phyloP scores from a whole-genome alignment of 768 basidiomycete species.

The Mycena pura region DNA sequence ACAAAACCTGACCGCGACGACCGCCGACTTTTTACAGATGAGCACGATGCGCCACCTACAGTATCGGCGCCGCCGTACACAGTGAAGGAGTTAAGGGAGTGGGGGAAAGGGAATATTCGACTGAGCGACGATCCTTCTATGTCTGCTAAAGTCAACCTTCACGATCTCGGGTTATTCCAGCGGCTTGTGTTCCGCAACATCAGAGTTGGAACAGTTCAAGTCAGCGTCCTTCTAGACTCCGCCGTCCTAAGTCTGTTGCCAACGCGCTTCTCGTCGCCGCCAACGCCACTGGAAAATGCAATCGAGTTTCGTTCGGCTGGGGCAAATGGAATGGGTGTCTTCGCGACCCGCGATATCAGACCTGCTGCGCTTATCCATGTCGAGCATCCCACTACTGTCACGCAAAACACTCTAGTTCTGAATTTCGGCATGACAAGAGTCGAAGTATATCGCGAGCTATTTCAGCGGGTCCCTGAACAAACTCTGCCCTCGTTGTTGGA shows the following conservation, averaged over 20 bases:
- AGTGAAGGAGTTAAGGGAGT: conserved; percentile 9
- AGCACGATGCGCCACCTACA: background rate
- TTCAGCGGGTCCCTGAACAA: conserved; percentile 14
- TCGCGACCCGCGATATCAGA: conserved; percentile 14
- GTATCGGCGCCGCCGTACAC: background rate
- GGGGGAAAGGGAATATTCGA: conserved; percentile 14
- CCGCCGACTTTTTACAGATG: conserved; percentile 10
- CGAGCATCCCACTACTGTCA: conserved; percentile 15
- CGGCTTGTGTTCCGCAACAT: conserved; percentile 24
- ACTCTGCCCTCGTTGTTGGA: conserved; percentile 5
- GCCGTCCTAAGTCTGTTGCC: conserved; percentile 12
- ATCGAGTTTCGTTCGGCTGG: conserved; percentile 17
- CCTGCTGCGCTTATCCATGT: conserved; percentile 16
- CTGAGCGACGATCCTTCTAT: conserved; percentile 12
- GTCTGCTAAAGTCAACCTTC: conserved; percentile 8
- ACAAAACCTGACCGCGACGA: conserved; percentile 14
- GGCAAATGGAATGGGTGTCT: conserved; percentile 6
- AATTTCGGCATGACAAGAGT: conserved; percentile 14
- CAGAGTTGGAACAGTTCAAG: conserved; percentile 11
- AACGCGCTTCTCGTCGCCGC: conserved; percentile 8
- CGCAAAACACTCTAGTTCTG: conserved; percentile 22
- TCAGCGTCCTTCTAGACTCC: conserved; percentile 22
- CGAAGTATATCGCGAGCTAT: conserved; percentile 19
- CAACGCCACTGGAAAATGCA: conserved; percentile 7
- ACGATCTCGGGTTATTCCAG: conserved; percentile 11